phyloP scores from a whole-genome alignment of 129 eudicot genomes.

The Chrysanthemum seticuspe region DNA sequence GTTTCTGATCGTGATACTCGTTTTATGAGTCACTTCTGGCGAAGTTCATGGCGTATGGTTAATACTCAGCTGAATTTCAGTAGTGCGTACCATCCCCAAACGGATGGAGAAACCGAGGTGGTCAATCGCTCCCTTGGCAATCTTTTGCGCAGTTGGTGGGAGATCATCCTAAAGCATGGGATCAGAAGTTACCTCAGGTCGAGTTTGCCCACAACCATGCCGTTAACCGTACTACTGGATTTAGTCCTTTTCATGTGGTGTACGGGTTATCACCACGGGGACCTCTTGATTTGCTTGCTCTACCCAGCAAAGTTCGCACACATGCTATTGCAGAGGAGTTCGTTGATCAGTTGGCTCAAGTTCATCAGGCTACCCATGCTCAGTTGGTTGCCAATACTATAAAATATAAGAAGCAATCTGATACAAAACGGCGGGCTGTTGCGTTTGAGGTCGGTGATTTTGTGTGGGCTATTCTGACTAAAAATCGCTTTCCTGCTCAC shows the following conservation, averaged over 20 bases:
- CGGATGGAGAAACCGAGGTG: not conserved
- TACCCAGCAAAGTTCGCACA: too few species aligned
- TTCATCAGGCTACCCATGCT: not conserved
- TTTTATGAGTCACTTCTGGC: not conserved
- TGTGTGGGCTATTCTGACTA: slow-evolving; percentile 5
- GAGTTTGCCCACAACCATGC: not conserved
- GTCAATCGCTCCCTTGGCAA: slow-evolving; percentile 6
- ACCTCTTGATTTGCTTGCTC: too few species aligned
- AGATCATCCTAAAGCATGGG: not conserved
- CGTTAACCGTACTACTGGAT: not conserved
- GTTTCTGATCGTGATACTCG: not conserved
- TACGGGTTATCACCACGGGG: too few species aligned
- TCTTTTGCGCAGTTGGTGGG: not conserved
- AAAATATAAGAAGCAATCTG: not conserved
- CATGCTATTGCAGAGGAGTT: too few species aligned
- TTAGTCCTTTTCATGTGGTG: not conserved
- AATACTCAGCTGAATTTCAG: not conserved
- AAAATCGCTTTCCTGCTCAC: not conserved
- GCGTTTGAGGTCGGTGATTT: not conserved
- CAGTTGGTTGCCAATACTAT: not conserved
- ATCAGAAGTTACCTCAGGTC: not conserved
- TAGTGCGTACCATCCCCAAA: not conserved
- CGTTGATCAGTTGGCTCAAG: too few species aligned
- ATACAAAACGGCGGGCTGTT: not conserved
- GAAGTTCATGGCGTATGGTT: not conserved